Evolutionary conservation across 2,329 filamentous ascomycete species (phyloP), one percentile per base, ranked within the genome.

Genomic region (Phoma sp.): DNA sequence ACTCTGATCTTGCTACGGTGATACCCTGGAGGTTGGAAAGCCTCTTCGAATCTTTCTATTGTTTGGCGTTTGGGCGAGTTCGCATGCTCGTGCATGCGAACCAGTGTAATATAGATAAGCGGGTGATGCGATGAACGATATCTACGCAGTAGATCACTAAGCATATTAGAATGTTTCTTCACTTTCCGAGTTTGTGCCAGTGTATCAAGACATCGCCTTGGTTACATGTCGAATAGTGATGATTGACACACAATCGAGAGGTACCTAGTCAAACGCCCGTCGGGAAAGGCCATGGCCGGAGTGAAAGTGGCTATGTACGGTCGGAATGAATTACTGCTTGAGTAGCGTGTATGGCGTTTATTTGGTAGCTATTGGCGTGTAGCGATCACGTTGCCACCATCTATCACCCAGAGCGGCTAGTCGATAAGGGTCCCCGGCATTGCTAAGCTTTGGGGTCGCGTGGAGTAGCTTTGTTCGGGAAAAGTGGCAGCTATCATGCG

Each of bases 391-490:
- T 18, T 39, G 35, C 18, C 39, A 33, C 11, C n/a, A 8, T 13
- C 27, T 35, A 38, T 40, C 18, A 3, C 45, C 52, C 30, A 32
- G 24, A 9, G 8, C 0, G 46, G 52, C 30, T 55, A 55, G 43
- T 30, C 52, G 46, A 49, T 46, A 36, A 55, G 40, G 52, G 51
- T 23, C 25, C 49, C 42, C n/a, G 37, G 29, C 23, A 14, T 7
- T 24, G 41, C 52, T 55, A 55, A 55, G 52, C 52, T 49, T 55
- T 45, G 29, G 37, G n/a, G 35, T 49, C 41, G 51, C 51, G 51
- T 54, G 51, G 51, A 49, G 51, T 54, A 54, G 45, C 51, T 49
- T 27, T 36, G 14, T 54, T 54, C 23, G 41, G 51, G 45, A 29
- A 54, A 54, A 40, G 40, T 43, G 45, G 5, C 27, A 14, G 32